Evolutionary conservation across 2,329 filamentous ascomycete species (phyloP), one percentile per base, ranked within the genome.

Genomic region (Xylariomycetidae sp.): DNA sequence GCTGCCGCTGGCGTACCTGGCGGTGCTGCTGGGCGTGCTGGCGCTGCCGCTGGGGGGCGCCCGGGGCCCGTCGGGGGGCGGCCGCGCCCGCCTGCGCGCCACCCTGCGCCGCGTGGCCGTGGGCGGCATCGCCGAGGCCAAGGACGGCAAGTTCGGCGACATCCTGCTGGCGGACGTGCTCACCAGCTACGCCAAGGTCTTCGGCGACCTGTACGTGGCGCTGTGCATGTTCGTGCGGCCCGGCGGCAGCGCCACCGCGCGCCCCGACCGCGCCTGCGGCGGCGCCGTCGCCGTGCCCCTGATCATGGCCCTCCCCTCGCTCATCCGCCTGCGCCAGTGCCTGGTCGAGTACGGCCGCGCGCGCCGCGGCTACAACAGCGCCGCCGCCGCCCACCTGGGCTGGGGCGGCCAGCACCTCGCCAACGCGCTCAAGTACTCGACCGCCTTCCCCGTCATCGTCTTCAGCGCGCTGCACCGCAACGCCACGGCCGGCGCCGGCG

Each of bases 371-470:
- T 74, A 69, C 13, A 65, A 63, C 44, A 72, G 68, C 53, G 72
- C 69, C 44, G 61, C 70, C 1, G 64, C 66, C 4, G n/a, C n/a
- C n/a, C n/a, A n/a, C n/a, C n/a, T n/a, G n/a, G 85, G 82, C 19
- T 88, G 81, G 79, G 87, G 85, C 19, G 84, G 85, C 5, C 85
- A 90, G 56, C 88, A 95, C 59, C 68, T 95, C 19, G 88, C 87
- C 56, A 98, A 98, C 69, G 90, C 90, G 8, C 64, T 87, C 50
- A 98, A 98, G 62, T 98, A 98, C 61, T 76, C 83, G n/a, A 88
- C 80, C 8, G 87, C 90, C 0, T 95, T 96, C 52, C 92, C 92
- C 3, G 89, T 96, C 34, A 85, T 96, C 48, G 69, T 90, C 25
- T 69, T 95, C 33, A 81, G 78, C 39, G 79, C 87, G 2, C 60